Evolutionary conservation across 1,139 yeast genomes (phyloP), one percentile per base, ranked within the genome.

Genomic region (Suhomyces wounanorum): DNA sequence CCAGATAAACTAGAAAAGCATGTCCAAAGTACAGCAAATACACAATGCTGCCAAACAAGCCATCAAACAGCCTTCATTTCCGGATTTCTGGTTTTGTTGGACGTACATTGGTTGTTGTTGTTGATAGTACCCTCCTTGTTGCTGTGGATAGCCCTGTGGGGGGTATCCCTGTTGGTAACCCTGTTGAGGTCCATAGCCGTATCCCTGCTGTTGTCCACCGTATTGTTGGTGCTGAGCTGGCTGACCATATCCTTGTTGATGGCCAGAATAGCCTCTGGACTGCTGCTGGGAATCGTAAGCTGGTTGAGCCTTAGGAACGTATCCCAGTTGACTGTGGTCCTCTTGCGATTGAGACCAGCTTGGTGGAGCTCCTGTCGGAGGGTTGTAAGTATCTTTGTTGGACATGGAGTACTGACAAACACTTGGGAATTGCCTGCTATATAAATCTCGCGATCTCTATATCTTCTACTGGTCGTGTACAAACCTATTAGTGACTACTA

Each of bases 31-130:
- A 69, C 89, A 85, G 66, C 94, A 87, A 57, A 85, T 61, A 81
- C 92, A 86, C 68, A 85, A 59, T 10, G 89, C 90, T 28, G 85
- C 90, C 59, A 85, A 73, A 71, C 91, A 86, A 4, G 83, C 91
- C 68, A 83, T 77, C 62, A 85, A 75, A 68, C 90, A 85, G 18
- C 64, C 63, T 52, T 70, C 68, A 45, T 73, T 76, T 42, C 66
- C 66, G 23, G 69, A 68, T 30, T 69, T 71, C 50, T 69, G 80
- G 59, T 82, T 87, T 52, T 70, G 77, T 61, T 83, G 88, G 11
- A 84, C 89, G 56, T 84, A 84, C 62, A 83, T 78, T 0, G 88
- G 89, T 57, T 79, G 87, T 59, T 79, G 85, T 59, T 77, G 83
- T 44, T 68, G 73, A 55, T 72, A 70, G 55, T 65, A 66, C 1